These are phyloP conservation scores for Pelomyxa schiedti DNA, from an alignment of 78 protist genomes.

Conservation along the genomic window DNA sequence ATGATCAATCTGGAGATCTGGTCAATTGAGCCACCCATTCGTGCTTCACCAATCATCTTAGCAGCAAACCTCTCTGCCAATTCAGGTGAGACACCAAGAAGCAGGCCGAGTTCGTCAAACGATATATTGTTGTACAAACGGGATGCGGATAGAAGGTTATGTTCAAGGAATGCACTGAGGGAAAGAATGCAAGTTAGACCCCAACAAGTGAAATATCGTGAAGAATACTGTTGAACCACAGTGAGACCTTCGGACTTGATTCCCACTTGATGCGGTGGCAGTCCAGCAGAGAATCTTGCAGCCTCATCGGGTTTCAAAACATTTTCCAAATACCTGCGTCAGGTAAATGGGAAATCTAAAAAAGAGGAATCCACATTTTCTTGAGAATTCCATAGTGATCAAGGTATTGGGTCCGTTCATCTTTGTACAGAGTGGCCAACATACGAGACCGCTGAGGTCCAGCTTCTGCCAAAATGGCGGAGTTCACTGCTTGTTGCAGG, in stretches of 20 bases:
- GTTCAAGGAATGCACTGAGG: slow-evolving; percentile 80
- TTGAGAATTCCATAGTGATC: slow-evolving; percentile 26
- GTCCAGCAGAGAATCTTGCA: slow-evolving; percentile 31
- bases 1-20: slow-evolving; percentile 43
- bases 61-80: slow-evolving; percentile 74
- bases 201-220: too few relatives aligned
- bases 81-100: slow-evolving; percentile 63
- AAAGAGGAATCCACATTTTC: slow-evolving; percentile 29
- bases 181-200: too few relatives aligned
- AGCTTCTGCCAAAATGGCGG: slow-evolving; percentile 80
- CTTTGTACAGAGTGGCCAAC: slow-evolving; percentile 78
- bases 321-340: slow-evolving; percentile 52
- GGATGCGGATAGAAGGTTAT: slow-evolving; percentile 72
- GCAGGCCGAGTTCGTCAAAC: slow-evolving; percentile 74
- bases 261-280: slow-evolving; percentile 67
- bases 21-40: slow-evolving; percentile 60
- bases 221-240: too few relatives aligned
- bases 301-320: slow-evolving; percentile 55
- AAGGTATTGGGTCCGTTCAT: slow-evolving; percentile 65
- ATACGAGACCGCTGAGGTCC: slow-evolving; percentile 87
- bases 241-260: slow-evolving; percentile 61
- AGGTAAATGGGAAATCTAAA: background rate
- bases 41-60: slow-evolving; percentile 70
- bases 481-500: slow-evolving; percentile 51
- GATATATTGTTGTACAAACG: slow-evolving; percentile 70